These are phyloP conservation scores for Neurospora sp. DNA, from an alignment of 495 filamentous ascomycete genomes.

Conservation along the genomic window DNA sequence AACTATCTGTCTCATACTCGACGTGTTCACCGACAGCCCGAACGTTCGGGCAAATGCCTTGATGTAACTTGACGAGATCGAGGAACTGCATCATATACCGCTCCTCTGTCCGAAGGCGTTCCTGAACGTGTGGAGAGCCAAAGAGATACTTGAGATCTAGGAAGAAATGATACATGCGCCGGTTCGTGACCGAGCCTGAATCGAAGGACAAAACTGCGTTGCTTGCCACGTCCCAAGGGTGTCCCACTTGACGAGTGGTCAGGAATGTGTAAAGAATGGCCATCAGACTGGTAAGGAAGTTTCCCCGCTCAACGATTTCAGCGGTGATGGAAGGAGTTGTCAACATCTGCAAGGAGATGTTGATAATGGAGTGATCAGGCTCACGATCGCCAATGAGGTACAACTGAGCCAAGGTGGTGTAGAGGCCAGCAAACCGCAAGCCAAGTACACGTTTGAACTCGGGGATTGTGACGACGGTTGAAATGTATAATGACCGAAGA, in stretches of 20 bases:
- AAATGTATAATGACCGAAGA: slow-evolving; percentile 88
- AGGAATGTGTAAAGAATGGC: slow-evolving; percentile 96
- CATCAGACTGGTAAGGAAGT: slow-evolving; percentile 90
- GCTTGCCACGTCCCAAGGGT: slow-evolving; percentile 76
- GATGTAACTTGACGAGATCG: slow-evolving; percentile 87
- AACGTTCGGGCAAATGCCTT: slow-evolving; percentile 92
- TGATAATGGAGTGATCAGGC: slow-evolving; percentile 97
- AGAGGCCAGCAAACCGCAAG: slow-evolving; percentile 82
- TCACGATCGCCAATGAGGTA: slow-evolving; percentile 96
- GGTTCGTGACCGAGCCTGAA: slow-evolving; percentile 82
- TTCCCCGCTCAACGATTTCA: slow-evolving; percentile 89
- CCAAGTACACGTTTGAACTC: slow-evolving; percentile 95
- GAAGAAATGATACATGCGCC: slow-evolving; percentile 96
- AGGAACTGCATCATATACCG: slow-evolving; percentile 89
- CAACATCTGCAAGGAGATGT: slow-evolving; percentile 89
- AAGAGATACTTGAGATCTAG: slow-evolving; percentile 84
- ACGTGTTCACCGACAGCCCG: slow-evolving; percentile 90
- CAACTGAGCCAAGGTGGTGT: slow-evolving; percentile 84
- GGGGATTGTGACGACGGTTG: slow-evolving; percentile 87
- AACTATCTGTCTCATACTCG: slow-evolving; percentile 95
- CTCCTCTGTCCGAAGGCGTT: slow-evolving; percentile 67
- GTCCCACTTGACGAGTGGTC: slow-evolving; percentile 88
- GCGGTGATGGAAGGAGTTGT: slow-evolving; percentile 93
- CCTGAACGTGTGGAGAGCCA: slow-evolving; percentile 74
- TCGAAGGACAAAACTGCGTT: slow-evolving; percentile 85